phyloP scores from a whole-genome alignment of 2,329 filamentous ascomycete species.

The Metarhizium humberi region DNA sequence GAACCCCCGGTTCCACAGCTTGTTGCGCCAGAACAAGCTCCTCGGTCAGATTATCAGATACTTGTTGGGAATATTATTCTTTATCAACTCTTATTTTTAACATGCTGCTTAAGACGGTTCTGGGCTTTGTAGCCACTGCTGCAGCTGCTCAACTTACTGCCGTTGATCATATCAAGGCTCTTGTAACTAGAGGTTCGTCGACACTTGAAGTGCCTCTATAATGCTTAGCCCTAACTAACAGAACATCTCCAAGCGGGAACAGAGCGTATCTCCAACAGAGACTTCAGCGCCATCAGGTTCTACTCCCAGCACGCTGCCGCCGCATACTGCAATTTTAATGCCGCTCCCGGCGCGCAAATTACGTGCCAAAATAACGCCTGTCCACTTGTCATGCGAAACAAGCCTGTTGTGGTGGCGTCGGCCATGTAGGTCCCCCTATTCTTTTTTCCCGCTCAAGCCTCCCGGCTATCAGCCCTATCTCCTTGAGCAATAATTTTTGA shows the following conservation, averaged over 20 bases:
- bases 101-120: slow-evolving; percentile 17
- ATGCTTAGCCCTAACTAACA: neutral
- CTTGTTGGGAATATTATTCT: too few relatives aligned
- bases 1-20: neutral
- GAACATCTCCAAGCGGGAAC: neutral
- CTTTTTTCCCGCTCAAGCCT: slow-evolving; percentile 2
- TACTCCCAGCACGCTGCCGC: slow-evolving; percentile 43
- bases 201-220: neutral
- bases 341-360: slow-evolving; percentile 27
- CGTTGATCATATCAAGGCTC: slow-evolving; percentile 16
- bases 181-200: slow-evolving; percentile 25
- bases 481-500: neutral
- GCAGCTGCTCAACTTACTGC: slow-evolving; percentile 15
- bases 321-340: slow-evolving; percentile 43
- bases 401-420: slow-evolving; percentile 31
- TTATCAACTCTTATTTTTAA: neutral
- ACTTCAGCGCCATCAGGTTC: slow-evolving; percentile 32
- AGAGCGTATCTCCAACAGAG: slow-evolving; percentile 16
- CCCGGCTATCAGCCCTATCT: neutral
- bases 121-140: slow-evolving; percentile 15
- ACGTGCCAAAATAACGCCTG: slow-evolving; percentile 36
- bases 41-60: too few relatives aligned
- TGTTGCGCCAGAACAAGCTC: neutral
- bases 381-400: slow-evolving; percentile 30
- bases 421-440: slow-evolving; percentile 23